Evolutionary conservation across 2,329 filamentous ascomycete genomes (phyloP).

Genomic region (Ophiocordyceps camponoti-floridani): DNA sequence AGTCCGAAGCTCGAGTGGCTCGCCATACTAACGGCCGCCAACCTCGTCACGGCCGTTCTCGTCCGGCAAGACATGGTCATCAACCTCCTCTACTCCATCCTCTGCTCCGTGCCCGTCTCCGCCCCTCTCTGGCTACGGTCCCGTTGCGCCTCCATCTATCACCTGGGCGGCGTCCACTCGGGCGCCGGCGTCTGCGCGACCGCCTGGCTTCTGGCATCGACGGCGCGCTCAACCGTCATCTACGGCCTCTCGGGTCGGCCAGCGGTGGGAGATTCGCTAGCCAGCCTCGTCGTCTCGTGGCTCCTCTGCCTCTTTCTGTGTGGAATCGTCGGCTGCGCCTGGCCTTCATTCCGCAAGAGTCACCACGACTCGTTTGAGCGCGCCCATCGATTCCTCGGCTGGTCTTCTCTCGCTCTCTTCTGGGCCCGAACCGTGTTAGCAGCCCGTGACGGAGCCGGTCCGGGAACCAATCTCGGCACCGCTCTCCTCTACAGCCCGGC

Average conservation of each 20-base stretch:
- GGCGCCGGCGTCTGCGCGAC: conserved; percentile 29
- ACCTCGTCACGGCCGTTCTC: conserved; percentile 29
- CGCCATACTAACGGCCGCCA: conserved; percentile 24
- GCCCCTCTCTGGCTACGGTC: conserved; percentile 29
- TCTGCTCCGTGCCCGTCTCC: conserved; percentile 24
- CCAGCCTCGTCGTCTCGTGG: conserved; percentile 31
- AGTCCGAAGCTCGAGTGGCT: conserved; percentile 17
- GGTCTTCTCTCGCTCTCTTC: conserved; percentile 46
- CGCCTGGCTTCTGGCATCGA: conserved; percentile 28
- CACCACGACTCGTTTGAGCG: conserved; percentile 54
- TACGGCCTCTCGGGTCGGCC: conserved; percentile 9
- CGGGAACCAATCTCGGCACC: conserved; percentile 15
- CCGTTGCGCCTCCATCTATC: conserved; percentile 31
- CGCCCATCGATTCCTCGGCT: conserved; percentile 57
- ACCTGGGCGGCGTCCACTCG: conserved; percentile 32
- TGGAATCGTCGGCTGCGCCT: conserved; percentile 41
- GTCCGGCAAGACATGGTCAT: conserved; percentile 35
- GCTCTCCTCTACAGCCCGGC: conserved; percentile 20
- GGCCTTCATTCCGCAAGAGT: conserved; percentile 42
- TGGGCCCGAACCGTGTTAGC: conserved; percentile 44
- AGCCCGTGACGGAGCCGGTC: conserved; percentile 21
- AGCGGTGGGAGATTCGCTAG: conserved; percentile 18
- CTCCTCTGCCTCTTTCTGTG: conserved; percentile 38
- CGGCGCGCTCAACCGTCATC: conserved; percentile 17
- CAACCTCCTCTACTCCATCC: conserved; percentile 28